Conservation (phyloP, 768 basidiomycete genomes). For the Suillus ampliporus region DNA sequence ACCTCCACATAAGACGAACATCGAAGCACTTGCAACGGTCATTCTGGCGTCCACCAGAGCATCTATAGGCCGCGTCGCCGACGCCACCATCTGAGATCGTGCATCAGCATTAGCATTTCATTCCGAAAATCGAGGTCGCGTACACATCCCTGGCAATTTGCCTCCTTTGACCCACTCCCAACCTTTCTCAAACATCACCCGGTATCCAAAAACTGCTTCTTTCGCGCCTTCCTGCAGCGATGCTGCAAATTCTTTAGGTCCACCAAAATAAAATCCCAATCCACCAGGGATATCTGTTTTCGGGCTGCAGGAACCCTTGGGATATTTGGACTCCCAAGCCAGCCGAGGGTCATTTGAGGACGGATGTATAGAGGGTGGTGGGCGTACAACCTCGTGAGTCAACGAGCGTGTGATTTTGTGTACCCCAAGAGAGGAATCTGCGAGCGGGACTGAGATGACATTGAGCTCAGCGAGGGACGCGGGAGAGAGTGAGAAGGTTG, state of each 20-base stretch:
- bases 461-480: conserved; percentile 23
- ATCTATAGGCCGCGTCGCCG: conserved; percentile 62
- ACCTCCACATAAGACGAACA: conserved; percentile 80
- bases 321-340: conserved; percentile 70
- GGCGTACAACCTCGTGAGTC: conserved; percentile 34
- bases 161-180: conserved; percentile 80
- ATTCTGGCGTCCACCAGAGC: conserved; percentile 70
- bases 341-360: conserved; percentile 17
- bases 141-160: conserved; percentile 76
- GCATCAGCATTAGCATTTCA: background rate
- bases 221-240: conserved; percentile 45
- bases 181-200: conserved; percentile 63
- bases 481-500: conserved; percentile 30
- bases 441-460: conserved; percentile 37
- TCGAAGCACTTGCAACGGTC: conserved; percentile 71
- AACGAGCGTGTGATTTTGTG: conserved; percentile 51
- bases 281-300: conserved; percentile 57
- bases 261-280: conserved; percentile 72
- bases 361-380: conserved; percentile 22
- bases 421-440: conserved; percentile 53
- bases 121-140: conserved; percentile 33
- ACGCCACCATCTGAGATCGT: conserved; percentile 55
- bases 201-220: conserved; percentile 68
- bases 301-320: conserved; percentile 66
- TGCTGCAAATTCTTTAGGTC: conserved; percentile 50